A percentile compares a stretch with the other conserved stretches of the same genome.
These are phyloP conservation scores for Tolypocladium pustulatum DNA, from an alignment of 2,329 filamentous ascomycete species.

Conservation along the genomic window DNA sequence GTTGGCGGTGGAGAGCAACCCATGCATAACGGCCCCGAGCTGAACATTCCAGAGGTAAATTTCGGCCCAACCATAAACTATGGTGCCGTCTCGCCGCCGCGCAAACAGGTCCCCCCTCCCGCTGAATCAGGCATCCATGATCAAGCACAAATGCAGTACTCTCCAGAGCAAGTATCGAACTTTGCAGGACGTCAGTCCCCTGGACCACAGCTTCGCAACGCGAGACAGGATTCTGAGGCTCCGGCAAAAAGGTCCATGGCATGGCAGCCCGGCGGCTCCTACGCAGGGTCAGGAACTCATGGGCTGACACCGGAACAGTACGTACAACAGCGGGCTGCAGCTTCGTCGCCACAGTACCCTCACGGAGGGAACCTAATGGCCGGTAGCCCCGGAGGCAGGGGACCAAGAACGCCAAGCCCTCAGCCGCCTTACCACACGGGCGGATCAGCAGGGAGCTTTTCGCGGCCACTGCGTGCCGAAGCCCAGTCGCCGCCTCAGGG, in stretches of 20 bases:
- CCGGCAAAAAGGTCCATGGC: constrained; percentile 54
- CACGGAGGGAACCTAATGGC: constrained; percentile 52
- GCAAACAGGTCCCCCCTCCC: constrained; percentile 15
- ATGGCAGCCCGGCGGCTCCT: constrained; percentile 65
- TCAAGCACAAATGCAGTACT: constrained; percentile 17
- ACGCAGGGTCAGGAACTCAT: constrained; percentile 34
- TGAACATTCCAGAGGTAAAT: constrained; percentile 63
- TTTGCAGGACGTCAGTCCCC: constrained; percentile 12
- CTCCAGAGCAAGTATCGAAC: constrained; percentile 14
- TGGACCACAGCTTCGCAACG: constrained; percentile 20
- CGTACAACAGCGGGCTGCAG: constrained; percentile 63
- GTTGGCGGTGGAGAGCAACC: constrained; percentile 45
- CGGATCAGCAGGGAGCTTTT: constrained; percentile 16
- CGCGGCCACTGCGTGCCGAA: constrained; percentile 19
- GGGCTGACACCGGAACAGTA: constrained; percentile 69
- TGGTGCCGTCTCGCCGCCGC: constrained; percentile 21
- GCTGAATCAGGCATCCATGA: constrained; percentile 6
- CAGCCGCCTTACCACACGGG: constrained; percentile 14
- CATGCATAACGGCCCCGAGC: constrained; percentile 16
- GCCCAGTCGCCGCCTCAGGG: constrained; percentile 16
- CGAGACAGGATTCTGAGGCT: constrained; percentile 38
- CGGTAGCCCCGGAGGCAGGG: constrained; percentile 24
- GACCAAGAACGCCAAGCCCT: constrained; percentile 16
- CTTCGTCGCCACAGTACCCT: constrained; percentile 42
- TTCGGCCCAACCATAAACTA: constrained; percentile 80